Conservation (phyloP, 352 stramenopile genomes). For the Sclerospora graminicola region DNA sequence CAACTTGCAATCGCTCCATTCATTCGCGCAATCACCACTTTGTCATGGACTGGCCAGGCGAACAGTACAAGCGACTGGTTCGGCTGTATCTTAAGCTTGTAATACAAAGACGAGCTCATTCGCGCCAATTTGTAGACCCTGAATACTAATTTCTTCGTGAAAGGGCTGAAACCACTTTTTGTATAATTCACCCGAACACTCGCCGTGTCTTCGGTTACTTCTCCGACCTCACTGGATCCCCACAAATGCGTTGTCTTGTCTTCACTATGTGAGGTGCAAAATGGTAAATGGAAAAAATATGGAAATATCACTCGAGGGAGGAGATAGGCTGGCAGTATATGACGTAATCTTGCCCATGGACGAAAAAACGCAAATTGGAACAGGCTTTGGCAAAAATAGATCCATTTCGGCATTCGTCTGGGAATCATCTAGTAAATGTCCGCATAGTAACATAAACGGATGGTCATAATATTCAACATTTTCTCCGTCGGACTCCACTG, state of each 20-base stretch:
- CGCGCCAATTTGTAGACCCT: constrained; percentile 42
- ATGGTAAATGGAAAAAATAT: constrained; percentile 29
- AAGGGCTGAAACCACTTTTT: constrained; percentile 51
- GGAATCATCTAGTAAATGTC: constrained; percentile 36
- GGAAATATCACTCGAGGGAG: constrained; percentile 60
- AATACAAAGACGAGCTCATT: constrained; percentile 72
- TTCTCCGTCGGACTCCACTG: no score
- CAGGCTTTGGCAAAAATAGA: constrained; percentile 46
- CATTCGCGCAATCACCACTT: constrained; percentile 75
- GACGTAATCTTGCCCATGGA: constrained; percentile 48
- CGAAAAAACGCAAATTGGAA: constrained; percentile 44
- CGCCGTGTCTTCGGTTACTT: no score
- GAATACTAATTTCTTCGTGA: constrained; percentile 42
- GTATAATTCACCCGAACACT: constrained; percentile 27
- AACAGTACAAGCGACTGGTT: constrained; percentile 32
- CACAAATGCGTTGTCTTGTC: neutral
- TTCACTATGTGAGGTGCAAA: constrained; percentile 6
- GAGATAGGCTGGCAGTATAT: constrained; percentile 41
- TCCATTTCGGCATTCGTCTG: constrained; percentile 36
- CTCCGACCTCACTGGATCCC: constrained; percentile 22
- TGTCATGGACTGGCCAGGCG: constrained; percentile 55
- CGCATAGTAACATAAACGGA: constrained; percentile 67
- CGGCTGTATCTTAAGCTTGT: constrained; percentile 5
- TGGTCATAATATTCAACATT: constrained; percentile 22
- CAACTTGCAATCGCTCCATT: constrained; percentile 61